Conservation (phyloP, 108 stramenopile species). For the Cyclotella atomus region DNA sequence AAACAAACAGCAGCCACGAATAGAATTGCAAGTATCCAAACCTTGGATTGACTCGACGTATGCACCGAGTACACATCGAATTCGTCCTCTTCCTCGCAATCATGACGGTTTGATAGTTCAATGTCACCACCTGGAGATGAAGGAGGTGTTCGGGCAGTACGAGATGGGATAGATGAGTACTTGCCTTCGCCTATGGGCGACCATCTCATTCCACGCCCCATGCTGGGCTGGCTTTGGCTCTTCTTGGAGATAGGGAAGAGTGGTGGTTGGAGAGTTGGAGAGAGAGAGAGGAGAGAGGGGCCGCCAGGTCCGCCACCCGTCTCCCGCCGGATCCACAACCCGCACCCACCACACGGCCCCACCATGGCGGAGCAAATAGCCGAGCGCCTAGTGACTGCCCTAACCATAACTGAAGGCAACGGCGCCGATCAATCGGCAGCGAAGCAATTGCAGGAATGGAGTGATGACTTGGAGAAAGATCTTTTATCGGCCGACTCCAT, state of each 20-base stretch:
- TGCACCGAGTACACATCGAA: constrained; percentile 15
- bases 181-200: constrained; percentile 3
- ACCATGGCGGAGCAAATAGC: constrained; percentile 25
- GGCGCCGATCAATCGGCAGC: background rate
- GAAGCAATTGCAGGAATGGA: constrained; percentile 31
- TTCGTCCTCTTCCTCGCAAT: constrained; percentile 4
- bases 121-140: background rate
- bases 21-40: background rate
- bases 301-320: no score
- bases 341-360: no score
- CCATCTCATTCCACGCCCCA: constrained; percentile 20
- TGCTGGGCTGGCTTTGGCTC: no score
- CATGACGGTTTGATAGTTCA: background rate
- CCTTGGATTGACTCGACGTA: background rate
- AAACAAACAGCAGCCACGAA: background rate
- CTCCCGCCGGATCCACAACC: no score
- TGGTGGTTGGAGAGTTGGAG: no score
- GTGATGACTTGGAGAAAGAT: constrained; percentile 29
- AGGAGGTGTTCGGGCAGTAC: background rate
- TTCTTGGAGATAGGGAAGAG: no score
- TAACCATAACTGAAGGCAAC: background rate
- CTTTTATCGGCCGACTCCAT: constrained; percentile 11
- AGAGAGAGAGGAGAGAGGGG: no score
- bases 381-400: constrained; percentile 20
- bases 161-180: constrained; percentile 10